Evolutionary conservation across 345 rosid species (phyloP).

Genomic region (Lenwebbia sp.): DNA sequence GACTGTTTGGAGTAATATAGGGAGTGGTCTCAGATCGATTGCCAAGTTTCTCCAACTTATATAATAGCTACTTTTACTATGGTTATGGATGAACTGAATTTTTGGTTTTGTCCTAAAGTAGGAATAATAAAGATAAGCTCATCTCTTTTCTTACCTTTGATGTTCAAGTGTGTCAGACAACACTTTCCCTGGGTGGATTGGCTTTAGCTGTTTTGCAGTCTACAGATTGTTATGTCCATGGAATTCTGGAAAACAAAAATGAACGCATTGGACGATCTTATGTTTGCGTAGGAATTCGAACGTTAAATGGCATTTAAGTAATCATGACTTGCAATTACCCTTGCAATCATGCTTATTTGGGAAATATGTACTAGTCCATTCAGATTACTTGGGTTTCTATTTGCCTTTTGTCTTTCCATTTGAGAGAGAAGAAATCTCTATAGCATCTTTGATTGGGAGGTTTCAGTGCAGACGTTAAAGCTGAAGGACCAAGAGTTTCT

Average conservation of each 20-base stretch:
- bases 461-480: background rate
- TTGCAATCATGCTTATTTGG: background rate
- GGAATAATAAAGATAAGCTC: background rate
- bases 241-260: background rate
- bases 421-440: background rate
- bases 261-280: background rate
- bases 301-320: background rate
- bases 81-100: background rate
- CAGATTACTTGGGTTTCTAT: background rate
- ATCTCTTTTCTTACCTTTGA: background rate
- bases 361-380: background rate
- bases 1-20: background rate
- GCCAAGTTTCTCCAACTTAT: background rate
- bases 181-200: background rate
- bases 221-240: background rate
- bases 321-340: background rate
- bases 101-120: background rate
- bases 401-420: background rate
- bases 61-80: background rate
- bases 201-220: background rate
- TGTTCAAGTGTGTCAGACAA: background rate
- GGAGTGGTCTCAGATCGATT: background rate
- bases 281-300: background rate
- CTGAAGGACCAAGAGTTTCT: constrained; percentile 33
- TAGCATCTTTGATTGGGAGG: background rate